Conservation (phyloP, 108 stramenopile species). For the Pseudonitzschia pungens region DNA sequence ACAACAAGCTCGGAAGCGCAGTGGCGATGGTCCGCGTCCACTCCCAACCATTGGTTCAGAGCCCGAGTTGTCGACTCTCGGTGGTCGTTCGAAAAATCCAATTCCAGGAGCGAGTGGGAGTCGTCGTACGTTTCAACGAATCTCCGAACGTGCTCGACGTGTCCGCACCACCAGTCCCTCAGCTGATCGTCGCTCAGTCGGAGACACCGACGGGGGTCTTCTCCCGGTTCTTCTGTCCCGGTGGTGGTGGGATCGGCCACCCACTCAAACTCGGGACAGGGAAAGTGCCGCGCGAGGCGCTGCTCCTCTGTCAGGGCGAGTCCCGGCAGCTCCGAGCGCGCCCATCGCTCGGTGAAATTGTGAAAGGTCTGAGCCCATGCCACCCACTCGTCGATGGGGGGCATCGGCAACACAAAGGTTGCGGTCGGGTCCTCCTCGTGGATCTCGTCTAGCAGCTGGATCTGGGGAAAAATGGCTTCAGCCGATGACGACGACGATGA, state of each 20-base stretch:
- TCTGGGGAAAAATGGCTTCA: conserved; percentile 27
- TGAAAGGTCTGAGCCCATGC: neutral
- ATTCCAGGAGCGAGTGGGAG: conserved; percentile 27
- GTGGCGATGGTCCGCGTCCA: neutral
- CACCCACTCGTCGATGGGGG: conserved; percentile 13
- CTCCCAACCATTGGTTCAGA: neutral
- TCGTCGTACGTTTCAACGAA: conserved; percentile 15
- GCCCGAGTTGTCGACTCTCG: neutral
- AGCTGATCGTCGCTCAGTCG: conserved; percentile 12
- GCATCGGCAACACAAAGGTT: conserved; percentile 22
- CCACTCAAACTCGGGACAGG: neutral
- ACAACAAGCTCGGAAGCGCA: neutral
- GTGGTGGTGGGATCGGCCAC: neutral
- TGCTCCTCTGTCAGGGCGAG: conserved; percentile 9
- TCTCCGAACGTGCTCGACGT: conserved; percentile 21
- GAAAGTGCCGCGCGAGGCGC: neutral
- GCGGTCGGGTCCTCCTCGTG: conserved; percentile 28
- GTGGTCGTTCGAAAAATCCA: conserved; percentile 3
- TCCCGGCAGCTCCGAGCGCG: conserved; percentile 9
- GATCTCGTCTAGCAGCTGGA: conserved; percentile 27
- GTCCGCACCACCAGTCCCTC: conserved; percentile 29
- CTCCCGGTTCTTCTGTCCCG: neutral
- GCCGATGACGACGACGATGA: neutral
- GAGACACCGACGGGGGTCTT: neutral
- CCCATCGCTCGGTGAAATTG: conserved; percentile 18